Evolutionary conservation across 805 yeast species (phyloP), one percentile per base, ranked within the genome.

Genomic region (Wickerhamiella sergipiensis): DNA sequence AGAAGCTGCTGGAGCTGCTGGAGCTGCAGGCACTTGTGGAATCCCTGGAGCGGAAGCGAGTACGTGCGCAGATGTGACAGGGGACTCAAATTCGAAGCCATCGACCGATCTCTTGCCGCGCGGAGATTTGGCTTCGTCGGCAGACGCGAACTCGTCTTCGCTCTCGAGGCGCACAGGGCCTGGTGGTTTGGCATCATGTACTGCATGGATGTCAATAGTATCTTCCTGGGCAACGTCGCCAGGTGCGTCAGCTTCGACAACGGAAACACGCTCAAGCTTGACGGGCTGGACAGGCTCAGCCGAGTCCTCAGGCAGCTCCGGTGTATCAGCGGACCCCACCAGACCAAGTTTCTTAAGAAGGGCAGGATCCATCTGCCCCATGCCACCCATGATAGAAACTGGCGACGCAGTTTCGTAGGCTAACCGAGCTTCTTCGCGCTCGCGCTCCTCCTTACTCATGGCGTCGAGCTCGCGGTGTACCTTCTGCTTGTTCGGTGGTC

Each of bases 391-490:
- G 22, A 47, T 17, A 7, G 49, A 38, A 1, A 29, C 50, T 4
- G 54, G 53, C 42, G 49, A 48, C 9, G 46, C 38, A 15, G 26
- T 29, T 29, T 52, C 57, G n/a, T 24, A 31, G 42, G 39, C 52
- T 1, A 46, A 39, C 2, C 53, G 43, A 10, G 56, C 56, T 13
- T 49, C 52, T 23, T 52, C 54, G 8, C 51, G 55, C 39, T 52
- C 55, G 18, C 50, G 52, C 50, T 55, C 57, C 40, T 47, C 48
- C 19, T 48, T 45, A 8, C 53, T 31, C 56, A 53, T 52, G 18
- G 61, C 49, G 31, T 53, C 48, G 44, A 53, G 50, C 49, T 50
- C 54, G 45, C 55, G 39, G 50, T 45, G 50, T 47, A 52, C 29
- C 48, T 45, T 29, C 52, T 49, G 49, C 31, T 21, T 54, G 48